A percentile compares a stretch with the other conserved stretches of the same genome.
Evolutionary conservation across 192 early-diverging fungal genomes (phyloP).

Genomic region (Entomortierella lignicola): DNA sequence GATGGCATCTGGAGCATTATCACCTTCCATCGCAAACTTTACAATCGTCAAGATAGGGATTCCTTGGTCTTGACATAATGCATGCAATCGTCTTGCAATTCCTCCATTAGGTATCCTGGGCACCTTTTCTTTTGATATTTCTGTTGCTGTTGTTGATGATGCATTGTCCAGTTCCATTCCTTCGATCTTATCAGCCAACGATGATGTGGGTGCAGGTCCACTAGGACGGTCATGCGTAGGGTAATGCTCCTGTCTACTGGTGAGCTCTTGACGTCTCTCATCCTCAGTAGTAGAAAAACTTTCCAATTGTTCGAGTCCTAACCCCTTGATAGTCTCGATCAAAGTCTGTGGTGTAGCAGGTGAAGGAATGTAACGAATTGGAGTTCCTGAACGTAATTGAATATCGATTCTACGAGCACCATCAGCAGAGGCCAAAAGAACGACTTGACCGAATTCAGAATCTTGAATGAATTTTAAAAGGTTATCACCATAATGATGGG

Average conservation of each 20-base stretch:
- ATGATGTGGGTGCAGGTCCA: not conserved
- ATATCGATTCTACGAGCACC: constrained; percentile 70
- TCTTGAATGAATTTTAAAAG: constrained; percentile 66
- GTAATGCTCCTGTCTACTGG: constrained; percentile 5
- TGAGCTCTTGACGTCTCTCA: constrained; percentile 11
- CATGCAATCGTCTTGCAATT: constrained; percentile 65
- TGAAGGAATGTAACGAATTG: constrained; percentile 59
- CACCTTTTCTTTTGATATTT: constrained; percentile 26
- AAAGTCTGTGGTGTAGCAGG: constrained; percentile 23
- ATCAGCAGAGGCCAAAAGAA: constrained; percentile 76
- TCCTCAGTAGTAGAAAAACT: constrained; percentile 36
- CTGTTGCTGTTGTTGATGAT: not conserved
- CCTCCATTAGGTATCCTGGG: constrained; percentile 70
- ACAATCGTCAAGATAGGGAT: constrained; percentile 62
- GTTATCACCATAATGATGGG: constrained; percentile 61
- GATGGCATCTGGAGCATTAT: constrained; percentile 78
- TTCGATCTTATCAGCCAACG: constrained; percentile 18
- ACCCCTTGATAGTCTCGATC: constrained; percentile 10
- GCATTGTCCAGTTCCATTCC: constrained; percentile 23
- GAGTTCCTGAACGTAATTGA: constrained; percentile 65
- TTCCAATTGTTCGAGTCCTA: constrained; percentile 54
- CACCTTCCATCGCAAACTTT: constrained; percentile 78
- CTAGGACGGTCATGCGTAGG: too few species aligned
- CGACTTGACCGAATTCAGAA: constrained; percentile 63
- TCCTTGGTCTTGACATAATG: constrained; percentile 50